These are phyloP conservation scores for Talaromyces thailandensis DNA, from an alignment of 495 filamentous ascomycete genomes.

Conservation along the genomic window DNA sequence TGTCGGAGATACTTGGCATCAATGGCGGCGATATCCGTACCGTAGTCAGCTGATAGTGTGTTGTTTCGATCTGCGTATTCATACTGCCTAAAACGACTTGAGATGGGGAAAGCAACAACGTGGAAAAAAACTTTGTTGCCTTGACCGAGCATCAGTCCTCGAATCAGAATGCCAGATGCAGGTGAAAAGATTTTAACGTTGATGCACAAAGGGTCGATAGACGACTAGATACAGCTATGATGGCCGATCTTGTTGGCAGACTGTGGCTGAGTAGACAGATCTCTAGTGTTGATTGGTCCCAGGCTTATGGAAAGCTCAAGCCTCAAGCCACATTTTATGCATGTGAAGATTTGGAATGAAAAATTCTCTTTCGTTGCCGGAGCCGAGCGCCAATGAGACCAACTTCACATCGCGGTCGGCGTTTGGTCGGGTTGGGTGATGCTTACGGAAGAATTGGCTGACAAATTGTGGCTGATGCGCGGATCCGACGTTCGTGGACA, in stretches of 20 bases:
- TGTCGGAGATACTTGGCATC: neutral
- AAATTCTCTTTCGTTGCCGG: neutral
- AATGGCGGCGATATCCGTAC: neutral
- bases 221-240: neutral
- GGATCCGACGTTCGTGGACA: neutral
- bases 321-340: conserved; percentile 1
- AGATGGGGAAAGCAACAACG: neutral
- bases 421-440: too few species aligned
- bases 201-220: neutral
- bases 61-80: neutral
- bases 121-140: conserved; percentile 1
- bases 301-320: neutral
- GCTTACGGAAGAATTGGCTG: neutral
- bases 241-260: neutral
- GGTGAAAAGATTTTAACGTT: conserved; percentile 1
- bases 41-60: conserved; percentile 1
- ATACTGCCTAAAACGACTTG: neutral
- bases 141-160: neutral
- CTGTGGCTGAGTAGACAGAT: neutral
- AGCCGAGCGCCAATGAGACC: neutral
- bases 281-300: neutral
- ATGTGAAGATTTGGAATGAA: neutral
- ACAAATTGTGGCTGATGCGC: neutral
- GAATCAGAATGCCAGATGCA: neutral
- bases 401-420: neutral